Evolutionary conservation across 352 stramenopile species (phyloP).

Genomic region (Phytopythium oedochilum): DNA sequence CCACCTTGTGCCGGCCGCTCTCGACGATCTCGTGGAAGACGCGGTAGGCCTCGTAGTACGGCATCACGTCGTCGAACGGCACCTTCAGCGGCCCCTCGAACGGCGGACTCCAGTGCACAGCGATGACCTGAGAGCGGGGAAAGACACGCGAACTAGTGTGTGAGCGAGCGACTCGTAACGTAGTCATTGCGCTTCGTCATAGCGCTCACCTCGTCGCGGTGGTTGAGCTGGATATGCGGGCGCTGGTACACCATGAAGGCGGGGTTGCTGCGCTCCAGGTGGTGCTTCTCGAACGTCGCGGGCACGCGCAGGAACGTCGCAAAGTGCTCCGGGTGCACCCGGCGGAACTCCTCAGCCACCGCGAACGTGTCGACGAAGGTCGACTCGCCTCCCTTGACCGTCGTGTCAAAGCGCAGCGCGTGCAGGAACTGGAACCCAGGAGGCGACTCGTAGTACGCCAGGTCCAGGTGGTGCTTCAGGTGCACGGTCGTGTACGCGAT

Average conservation of each 20-base stretch:
- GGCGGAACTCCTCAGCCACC: constrained; percentile 63
- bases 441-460: constrained; percentile 97
- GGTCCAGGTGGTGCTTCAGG: constrained; percentile 92
- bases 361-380: constrained; percentile 86
- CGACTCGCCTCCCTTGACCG: constrained; percentile 77
- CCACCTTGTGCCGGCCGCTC: constrained; percentile 53
- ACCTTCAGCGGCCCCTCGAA: constrained; percentile 92
- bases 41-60: constrained; percentile 84
- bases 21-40: constrained; percentile 80
- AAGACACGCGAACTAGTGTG: too few species aligned
- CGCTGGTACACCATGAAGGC: constrained; percentile 92
- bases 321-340: constrained; percentile 62
- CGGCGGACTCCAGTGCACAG: constrained; percentile 91
- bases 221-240: constrained; percentile 91
- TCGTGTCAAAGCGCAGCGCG: constrained; percentile 84
- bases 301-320: constrained; percentile 77
- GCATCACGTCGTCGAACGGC: constrained; percentile 59
- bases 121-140: constrained; percentile 83
- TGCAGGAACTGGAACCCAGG: constrained; percentile 94
- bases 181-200: not conserved
- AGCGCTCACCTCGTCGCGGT: constrained; percentile 55
- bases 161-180: too few species aligned
- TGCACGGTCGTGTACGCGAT: constrained; percentile 92
- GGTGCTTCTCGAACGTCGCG: constrained; percentile 93
- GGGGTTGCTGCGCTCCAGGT: constrained; percentile 83